Evolutionary conservation across 805 yeast genomes (phyloP), one percentile per base, ranked within the genome.

Genomic region (Candida alai): DNA sequence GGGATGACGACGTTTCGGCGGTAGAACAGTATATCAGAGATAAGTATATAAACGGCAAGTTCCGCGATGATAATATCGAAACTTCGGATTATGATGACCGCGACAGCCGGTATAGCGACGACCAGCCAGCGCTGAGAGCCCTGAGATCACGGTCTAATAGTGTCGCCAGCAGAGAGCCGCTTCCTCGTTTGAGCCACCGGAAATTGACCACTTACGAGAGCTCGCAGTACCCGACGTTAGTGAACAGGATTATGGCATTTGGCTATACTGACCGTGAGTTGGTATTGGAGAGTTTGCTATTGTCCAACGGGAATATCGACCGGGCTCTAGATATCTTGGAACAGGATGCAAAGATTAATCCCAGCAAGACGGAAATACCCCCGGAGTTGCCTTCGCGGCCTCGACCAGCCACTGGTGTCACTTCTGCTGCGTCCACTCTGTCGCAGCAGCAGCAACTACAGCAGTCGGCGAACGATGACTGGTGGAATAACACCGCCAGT

Each of bases 11-110:
- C 47, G 71, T 51, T 24, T 48, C 48, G 20, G 65, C 62, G 1
- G 74, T 82, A 19, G 81, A 74, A 36, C 62, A 68, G 38, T 85
- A 62, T 58, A 58, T 85, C 28, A 67, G 81, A 42, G 78, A 80
- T 30, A 85, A 85, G 52, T 85, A 85, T 54, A 58, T 82, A 15
- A 47, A 58, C n/a, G 87, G 88, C 1, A 69, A 63, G 38, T 85
- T 71, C 48, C 56, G 78, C 35, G 60, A 62, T 31, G 73, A 66
- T 27, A 44, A 50, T 6, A 52, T 64, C 30, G 56, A 54, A 9
- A 45, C 48, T 10, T 44, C 43, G 2, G 75, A 69, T 26, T 64
- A 64, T 39, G 61, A 60, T 21, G 58, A 60, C 26, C 44, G 43
- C 5, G 28, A 21, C 28, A 42, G 50, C 15, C 34, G 50, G 11